Conservation (phyloP, 768 basidiomycete genomes). For the Sutorius australiensis region DNA sequence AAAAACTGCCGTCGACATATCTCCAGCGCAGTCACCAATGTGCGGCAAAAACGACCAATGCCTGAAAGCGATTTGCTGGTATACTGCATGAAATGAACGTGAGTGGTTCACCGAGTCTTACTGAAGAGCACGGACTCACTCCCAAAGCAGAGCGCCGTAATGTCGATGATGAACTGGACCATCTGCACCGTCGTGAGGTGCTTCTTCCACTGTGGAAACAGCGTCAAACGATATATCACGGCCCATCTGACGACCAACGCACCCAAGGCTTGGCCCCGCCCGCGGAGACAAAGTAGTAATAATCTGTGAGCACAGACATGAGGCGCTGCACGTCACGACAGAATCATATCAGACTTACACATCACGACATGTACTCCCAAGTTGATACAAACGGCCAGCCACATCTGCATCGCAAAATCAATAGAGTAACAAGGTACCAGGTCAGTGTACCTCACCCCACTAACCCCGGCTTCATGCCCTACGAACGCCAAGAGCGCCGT, state of each 20-base stretch:
- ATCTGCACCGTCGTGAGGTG: slow-evolving; percentile 28
- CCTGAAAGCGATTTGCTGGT: slow-evolving; percentile 26
- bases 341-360: slow-evolving; percentile 55
- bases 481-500: slow-evolving; percentile 91
- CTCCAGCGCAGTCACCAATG: slow-evolving; percentile 26
- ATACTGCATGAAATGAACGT: slow-evolving; percentile 10
- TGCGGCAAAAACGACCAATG: slow-evolving; percentile 25
- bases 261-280: slow-evolving; percentile 40
- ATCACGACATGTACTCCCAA: slow-evolving; percentile 90
- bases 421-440: neutral
- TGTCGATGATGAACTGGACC: slow-evolving; percentile 22
- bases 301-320: slow-evolving; percentile 53
- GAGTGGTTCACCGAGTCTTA: neutral
- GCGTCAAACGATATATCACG: neutral
- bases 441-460: slow-evolving; percentile 50
- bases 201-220: slow-evolving; percentile 23
- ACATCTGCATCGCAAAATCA: slow-evolving; percentile 53
- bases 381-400: slow-evolving; percentile 87
- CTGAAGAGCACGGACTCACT: slow-evolving; percentile 11
- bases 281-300: slow-evolving; percentile 97
- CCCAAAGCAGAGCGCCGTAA: slow-evolving; percentile 20
- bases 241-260: neutral
- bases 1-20: slow-evolving; percentile 16
- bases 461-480: slow-evolving; percentile 85
- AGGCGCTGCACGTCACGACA: neutral